These are phyloP conservation scores for Exophiala xenobiotica DNA, from an alignment of 2,329 filamentous ascomycete species.

Conservation along the genomic window DNA sequence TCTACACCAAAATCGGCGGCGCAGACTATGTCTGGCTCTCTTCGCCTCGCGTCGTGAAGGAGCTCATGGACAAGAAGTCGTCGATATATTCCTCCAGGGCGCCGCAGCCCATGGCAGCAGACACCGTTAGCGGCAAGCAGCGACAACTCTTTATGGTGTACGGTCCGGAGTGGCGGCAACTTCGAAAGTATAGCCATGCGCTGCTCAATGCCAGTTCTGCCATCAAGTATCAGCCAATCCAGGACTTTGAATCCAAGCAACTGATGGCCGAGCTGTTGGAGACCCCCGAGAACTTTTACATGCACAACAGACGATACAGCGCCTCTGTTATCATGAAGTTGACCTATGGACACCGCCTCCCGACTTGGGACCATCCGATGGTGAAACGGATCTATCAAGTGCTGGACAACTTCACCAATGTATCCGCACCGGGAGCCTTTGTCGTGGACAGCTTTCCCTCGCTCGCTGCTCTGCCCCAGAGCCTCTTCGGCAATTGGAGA, in stretches of 20 bases:
- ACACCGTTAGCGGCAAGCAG: conserved; percentile 35
- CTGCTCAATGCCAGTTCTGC: conserved; percentile 50
- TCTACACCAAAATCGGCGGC: conserved; percentile 33
- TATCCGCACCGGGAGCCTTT: conserved; percentile 1
- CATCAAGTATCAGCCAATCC: conserved; percentile 54
- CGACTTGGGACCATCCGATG: conserved; percentile 42
- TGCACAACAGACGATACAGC: conserved; percentile 50
- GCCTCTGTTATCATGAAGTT: conserved; percentile 52
- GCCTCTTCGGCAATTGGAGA: conserved; percentile 35
- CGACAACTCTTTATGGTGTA: conserved; percentile 51
- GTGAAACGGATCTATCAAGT: conserved; percentile 45
- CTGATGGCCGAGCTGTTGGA: conserved; percentile 52
- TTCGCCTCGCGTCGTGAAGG: conserved; percentile 51
- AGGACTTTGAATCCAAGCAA: conserved; percentile 56
- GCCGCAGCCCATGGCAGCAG: conserved; percentile 24
- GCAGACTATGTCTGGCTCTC: conserved; percentile 42
- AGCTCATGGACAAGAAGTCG: conserved; percentile 51
- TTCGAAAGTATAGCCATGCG: conserved; percentile 42
- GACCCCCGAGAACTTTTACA: conserved; percentile 41
- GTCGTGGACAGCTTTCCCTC: conserved; percentile 43
- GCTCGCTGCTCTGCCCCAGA: conserved; percentile 47
- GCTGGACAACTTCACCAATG: conserved; percentile 35
- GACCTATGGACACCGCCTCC: conserved; percentile 49
- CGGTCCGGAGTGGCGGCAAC: conserved; percentile 46
- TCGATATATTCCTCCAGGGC: conserved; percentile 41